Percentiles rank a stretch among this genome's conserved stretches.
phyloP scores from a whole-genome alignment of 306 rosid genomes.

The Acacia confusa region DNA sequence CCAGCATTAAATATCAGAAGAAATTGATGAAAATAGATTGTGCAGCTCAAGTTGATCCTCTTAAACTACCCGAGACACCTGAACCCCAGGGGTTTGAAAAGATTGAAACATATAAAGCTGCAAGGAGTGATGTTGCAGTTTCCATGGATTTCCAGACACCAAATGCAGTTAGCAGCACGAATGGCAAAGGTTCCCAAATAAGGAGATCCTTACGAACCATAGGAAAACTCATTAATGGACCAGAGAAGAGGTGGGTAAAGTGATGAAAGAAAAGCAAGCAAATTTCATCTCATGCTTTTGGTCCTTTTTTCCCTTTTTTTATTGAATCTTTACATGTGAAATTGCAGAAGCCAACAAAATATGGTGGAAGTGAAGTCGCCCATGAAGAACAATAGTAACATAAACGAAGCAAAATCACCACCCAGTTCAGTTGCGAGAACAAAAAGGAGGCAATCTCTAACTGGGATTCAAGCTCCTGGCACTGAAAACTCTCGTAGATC shows the following conservation, averaged over 20 bases:
- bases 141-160: slow-evolving; percentile 50
- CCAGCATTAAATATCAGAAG: slow-evolving; percentile 44
- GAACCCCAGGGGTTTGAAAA: slow-evolving; percentile 42
- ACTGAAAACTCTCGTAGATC: slow-evolving; percentile 57
- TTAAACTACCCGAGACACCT: slow-evolving; percentile 63
- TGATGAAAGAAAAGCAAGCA: background rate
- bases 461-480: slow-evolving; percentile 56
- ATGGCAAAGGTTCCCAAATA: slow-evolving; percentile 81
- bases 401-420: slow-evolving; percentile 49
- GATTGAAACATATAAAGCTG: slow-evolving; percentile 39
- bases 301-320: background rate
- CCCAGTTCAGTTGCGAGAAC: slow-evolving; percentile 42
- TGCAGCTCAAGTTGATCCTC: slow-evolving; percentile 48
- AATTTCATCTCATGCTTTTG: background rate
- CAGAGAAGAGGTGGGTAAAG: slow-evolving; percentile 66
- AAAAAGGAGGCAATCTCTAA: slow-evolving; percentile 77
- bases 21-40: slow-evolving; percentile 38
- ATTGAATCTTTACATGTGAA: slow-evolving; percentile 12
- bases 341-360: slow-evolving; percentile 67
- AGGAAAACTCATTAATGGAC: slow-evolving; percentile 85
- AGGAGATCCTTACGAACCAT: slow-evolving; percentile 85
- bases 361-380: slow-evolving; percentile 56
- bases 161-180: slow-evolving; percentile 41
- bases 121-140: slow-evolving; percentile 31
- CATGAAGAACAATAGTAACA: slow-evolving; percentile 29